Percentiles rank a stretch among this genome's conserved stretches.
Evolutionary conservation across 768 basidiomycete genomes (phyloP).

Genomic region (Mycena indigotica): DNA sequence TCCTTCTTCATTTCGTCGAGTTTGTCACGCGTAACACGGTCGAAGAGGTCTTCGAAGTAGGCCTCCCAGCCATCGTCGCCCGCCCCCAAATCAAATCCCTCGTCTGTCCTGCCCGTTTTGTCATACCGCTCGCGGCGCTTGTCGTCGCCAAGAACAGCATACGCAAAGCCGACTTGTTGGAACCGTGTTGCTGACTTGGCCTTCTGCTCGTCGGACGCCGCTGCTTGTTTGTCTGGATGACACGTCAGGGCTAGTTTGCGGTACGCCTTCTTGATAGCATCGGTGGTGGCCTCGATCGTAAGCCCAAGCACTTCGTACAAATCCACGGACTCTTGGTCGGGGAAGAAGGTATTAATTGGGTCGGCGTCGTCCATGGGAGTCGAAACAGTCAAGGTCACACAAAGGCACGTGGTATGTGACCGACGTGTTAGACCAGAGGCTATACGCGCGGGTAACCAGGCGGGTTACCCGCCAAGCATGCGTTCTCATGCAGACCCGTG

Average conservation of each 20-base stretch:
- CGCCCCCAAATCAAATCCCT: constrained; percentile 67
- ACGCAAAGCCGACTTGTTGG: constrained; percentile 93
- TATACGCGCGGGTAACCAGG: too few relatives aligned
- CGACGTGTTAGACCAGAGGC: constrained; percentile 21
- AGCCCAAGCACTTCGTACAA: constrained; percentile 77
- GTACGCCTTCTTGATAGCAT: constrained; percentile 84
- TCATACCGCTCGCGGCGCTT: constrained; percentile 80
- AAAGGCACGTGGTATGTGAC: constrained; percentile 14
- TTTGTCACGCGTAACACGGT: constrained; percentile 80
- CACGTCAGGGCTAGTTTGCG: constrained; percentile 76
- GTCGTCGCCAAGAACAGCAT: constrained; percentile 82
- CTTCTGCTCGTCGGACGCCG: constrained; percentile 59
- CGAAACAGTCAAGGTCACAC: background rate
- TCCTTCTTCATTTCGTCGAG: constrained; percentile 92
- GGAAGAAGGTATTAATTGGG: constrained; percentile 77
- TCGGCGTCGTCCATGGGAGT: constrained; percentile 65
- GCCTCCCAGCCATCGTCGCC: constrained; percentile 92
- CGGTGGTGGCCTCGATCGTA: constrained; percentile 51
- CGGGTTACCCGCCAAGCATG: too few relatives aligned
- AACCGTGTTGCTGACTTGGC: constrained; percentile 76
- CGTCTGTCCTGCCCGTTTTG: constrained; percentile 81
- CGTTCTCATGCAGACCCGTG: too few relatives aligned
- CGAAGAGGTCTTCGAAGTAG: constrained; percentile 91
- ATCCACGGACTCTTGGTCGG: constrained; percentile 68
- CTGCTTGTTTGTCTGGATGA: constrained; percentile 90